phyloP scores from a whole-genome alignment of 257 asterid species.

The Salvia splendens region DNA sequence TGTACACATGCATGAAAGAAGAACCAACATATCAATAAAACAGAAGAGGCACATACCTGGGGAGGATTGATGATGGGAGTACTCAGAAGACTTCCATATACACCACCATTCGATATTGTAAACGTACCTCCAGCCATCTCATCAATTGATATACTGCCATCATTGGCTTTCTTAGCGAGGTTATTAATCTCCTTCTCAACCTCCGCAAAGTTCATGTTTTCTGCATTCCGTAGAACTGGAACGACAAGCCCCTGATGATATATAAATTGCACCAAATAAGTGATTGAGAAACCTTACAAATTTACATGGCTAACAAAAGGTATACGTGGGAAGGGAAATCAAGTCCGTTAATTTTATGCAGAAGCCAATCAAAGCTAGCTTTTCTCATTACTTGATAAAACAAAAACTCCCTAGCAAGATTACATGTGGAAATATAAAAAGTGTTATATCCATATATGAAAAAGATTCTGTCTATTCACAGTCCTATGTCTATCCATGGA shows the following conservation, averaged over 20 bases:
- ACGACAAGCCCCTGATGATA: constrained; percentile 89
- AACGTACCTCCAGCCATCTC: constrained; percentile 99
- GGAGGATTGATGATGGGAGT: constrained; percentile 99
- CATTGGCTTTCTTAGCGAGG: constrained; percentile 88
- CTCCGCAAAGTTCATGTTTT: constrained; percentile 90
- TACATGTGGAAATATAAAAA: not conserved
- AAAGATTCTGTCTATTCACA: not conserved
- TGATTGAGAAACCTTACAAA: not conserved
- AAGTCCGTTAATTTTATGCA: not conserved
- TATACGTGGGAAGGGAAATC: not conserved
- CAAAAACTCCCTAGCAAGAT: constrained; percentile 10
- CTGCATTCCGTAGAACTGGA: constrained; percentile 92
- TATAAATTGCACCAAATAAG: constrained; percentile 23
- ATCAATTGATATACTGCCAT: constrained; percentile 90
- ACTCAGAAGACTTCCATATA: constrained; percentile 95
- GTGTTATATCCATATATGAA: not conserved
- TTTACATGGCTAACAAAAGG: not conserved
- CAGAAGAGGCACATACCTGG: constrained; percentile 55
- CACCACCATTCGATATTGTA: constrained; percentile 98
- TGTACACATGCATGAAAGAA: not conserved
- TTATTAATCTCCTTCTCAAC: constrained; percentile 86
- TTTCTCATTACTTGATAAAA: not conserved
- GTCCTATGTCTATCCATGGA: not conserved
- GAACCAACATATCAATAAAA: constrained; percentile 1
- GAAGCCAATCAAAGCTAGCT: not conserved